Base-by-base conservation (phyloP, 2,329 filamentous ascomycete species). In the Daldinia sp. region DNA sequence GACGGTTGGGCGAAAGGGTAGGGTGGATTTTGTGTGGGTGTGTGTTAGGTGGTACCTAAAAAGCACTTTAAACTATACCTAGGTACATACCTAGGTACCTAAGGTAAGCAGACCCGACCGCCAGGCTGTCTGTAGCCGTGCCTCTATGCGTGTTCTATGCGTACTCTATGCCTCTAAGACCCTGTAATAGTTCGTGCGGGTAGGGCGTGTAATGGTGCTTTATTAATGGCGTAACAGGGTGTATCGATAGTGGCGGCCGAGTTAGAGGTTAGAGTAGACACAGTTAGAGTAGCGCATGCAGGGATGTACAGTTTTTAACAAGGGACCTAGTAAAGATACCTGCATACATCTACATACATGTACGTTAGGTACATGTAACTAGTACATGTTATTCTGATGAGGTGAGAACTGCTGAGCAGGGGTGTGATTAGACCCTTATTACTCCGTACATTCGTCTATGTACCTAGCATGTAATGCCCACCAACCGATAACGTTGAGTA, bases 101-200 rank as follows among this genome's bases (percentile, higher is more conserved):
- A 37, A 37, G 10, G 12, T 41, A 39, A 56, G 20, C 51, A 63
- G 55, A 63, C 60, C 67, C 56, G 30, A 55, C 56, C 23, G 63
- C 56, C 60, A 60, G 60, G 61, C 60, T 67, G 65, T 64, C 60
- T 64, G 55, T 64, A 68, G 56, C 67, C 67, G 63, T 63, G 28
- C 50, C 41, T 53, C 39, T 33, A 6, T 6, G 30, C 6, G 20
- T 23, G 20, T 23, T 23, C 20, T 23, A 23, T 23, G 20, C 33
- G 33, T 35, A 35, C 33, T 35, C 33, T 39, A 39, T 39, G 12
- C 12, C 35, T 56, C 23, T 42, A 39, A 51, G 51, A 41, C 56
- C 59, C 39, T 63, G 63, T 66, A 60, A 30, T 20, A 61, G 67
- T 67, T 70, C 65, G 60, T 63, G 64, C 61, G 68, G 65, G 58